Evolutionary conservation across 768 basidiomycete species (phyloP), one percentile per base, ranked within the genome.

Genomic region (Cytidiella melzeri): DNA sequence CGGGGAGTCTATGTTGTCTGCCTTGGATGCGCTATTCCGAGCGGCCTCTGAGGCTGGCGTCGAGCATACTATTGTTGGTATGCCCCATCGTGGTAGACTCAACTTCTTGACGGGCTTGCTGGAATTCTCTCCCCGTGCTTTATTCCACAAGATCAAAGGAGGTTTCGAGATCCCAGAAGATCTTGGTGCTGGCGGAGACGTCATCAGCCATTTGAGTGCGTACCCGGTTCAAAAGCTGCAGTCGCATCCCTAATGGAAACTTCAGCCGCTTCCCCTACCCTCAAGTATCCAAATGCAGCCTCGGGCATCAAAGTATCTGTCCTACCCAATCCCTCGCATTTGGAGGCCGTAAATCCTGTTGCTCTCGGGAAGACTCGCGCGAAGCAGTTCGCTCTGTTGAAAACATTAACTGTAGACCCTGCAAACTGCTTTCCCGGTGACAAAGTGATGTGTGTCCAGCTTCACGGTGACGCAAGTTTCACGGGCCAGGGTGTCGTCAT

Each of bases 391-490:
- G 75, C 87, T 0, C 73, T 95, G 1, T 71, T 94, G 39, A 87
- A 80, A 65, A 77, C 47, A 20, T 27, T 48, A 20, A 24, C 28
- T 9, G 45, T 45, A 30, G 23, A 52, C 10, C 57, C 62, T 6
- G 67, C 65, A 9, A 67, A 67, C 15, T 76, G 73, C 44, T 54
- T 58, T 53, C 66, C 77, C 0, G 75, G 88, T 1, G 81, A 84
- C 62, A 77, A 74, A 58, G 93, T 84, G 2, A 84, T 95, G 80
- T 92, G 86, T 54, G 84, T 95, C 0, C 90, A 93, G 58, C 65
- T 96, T 41, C 93, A 95, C 55, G 93, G 93, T 2, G 93, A 96
- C 63, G 92, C 89, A 1, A 90, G 87, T 50, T 94, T 95, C 61
- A 78, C 86, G 0, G 93, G 92, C 0, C 93, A 95, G 63, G 92